phyloP scores from a whole-genome alignment of 2,329 filamentous ascomycete species.

The Anthostomella pinea region DNA sequence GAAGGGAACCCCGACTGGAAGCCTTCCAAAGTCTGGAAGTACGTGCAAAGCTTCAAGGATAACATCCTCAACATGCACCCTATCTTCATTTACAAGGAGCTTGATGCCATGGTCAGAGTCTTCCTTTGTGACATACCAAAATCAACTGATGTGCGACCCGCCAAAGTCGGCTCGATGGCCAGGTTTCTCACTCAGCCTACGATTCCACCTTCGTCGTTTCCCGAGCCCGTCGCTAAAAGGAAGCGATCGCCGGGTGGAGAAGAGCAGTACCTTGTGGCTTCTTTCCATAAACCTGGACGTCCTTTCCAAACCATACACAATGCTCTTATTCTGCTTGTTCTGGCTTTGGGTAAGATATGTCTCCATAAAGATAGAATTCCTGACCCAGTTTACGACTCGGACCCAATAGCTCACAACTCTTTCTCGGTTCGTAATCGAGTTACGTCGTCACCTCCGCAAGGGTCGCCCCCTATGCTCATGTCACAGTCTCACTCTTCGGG shows the following conservation, averaged over 20 bases:
- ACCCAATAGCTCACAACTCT: slow-evolving; percentile 35
- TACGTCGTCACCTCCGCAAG: slow-evolving; percentile 50
- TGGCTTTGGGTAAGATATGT: slow-evolving; percentile 86
- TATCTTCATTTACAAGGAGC: slow-evolving; percentile 52
- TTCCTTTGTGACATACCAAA: slow-evolving; percentile 50
- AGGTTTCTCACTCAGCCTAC: slow-evolving; percentile 31
- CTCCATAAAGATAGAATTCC: slow-evolving; percentile 51
- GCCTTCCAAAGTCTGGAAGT: slow-evolving; percentile 46
- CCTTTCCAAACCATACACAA: slow-evolving; percentile 70
- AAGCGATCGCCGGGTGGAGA: slow-evolving; percentile 50
- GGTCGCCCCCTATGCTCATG: slow-evolving; percentile 49
- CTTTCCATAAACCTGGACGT: slow-evolving; percentile 43
- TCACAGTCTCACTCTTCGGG: slow-evolving; percentile 49
- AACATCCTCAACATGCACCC: slow-evolving; percentile 66
- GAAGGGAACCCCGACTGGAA: slow-evolving; percentile 56
- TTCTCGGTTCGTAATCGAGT: slow-evolving; percentile 48
- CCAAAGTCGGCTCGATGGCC: slow-evolving; percentile 21
- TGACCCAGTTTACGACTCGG: slow-evolving; percentile 54
- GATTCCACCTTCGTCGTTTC: slow-evolving; percentile 21
- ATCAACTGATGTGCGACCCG: slow-evolving; percentile 19
- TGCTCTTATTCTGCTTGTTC: slow-evolving; percentile 75
- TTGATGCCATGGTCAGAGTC: slow-evolving; percentile 51
- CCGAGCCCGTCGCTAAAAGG: slow-evolving; percentile 44
- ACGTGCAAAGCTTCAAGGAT: slow-evolving; percentile 56
- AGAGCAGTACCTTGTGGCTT: slow-evolving; percentile 25